phyloP scores from a whole-genome alignment of 768 basidiomycete genomes.

The Suillus lakei region DNA sequence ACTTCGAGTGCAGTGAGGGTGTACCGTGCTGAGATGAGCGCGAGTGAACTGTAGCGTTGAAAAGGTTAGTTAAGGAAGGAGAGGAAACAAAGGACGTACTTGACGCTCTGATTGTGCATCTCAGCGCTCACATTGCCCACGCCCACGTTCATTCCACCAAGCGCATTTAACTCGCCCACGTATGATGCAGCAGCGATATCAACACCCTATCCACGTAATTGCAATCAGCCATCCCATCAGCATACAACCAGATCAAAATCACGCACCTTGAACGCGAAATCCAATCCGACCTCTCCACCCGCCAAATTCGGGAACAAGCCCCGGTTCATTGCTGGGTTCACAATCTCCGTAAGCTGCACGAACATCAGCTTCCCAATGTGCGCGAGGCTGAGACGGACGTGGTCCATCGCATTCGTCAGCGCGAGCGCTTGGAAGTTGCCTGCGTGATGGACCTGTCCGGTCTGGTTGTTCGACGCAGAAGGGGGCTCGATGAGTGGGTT shows the following conservation, averaged over 20 bases:
- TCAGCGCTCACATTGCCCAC: conserved; percentile 87
- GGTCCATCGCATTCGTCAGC: conserved; percentile 87
- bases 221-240: background rate
- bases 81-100: conserved; percentile 53
- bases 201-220: conserved; percentile 49
- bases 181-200: conserved; percentile 88
- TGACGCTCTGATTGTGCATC: conserved; percentile 93
- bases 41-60: conserved; percentile 62
- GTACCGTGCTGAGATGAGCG: conserved; percentile 81
- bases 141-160: conserved; percentile 76
- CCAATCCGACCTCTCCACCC: conserved; percentile 77
- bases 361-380: conserved; percentile 76
- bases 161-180: conserved; percentile 77
- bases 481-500: conserved; percentile 88
- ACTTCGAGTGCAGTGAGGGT: conserved; percentile 82
- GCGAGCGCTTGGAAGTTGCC: conserved; percentile 93
- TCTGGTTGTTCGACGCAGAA: conserved; percentile 48
- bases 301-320: conserved; percentile 83
- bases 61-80: background rate
- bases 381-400: conserved; percentile 74
- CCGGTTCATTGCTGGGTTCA: conserved; percentile 68
- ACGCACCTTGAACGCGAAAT: conserved; percentile 71
- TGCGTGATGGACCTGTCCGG: conserved; percentile 70
- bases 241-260: background rate
- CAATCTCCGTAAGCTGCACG: conserved; percentile 59